Conservation (phyloP, 2,329 filamentous ascomycete genomes). For the Cladosporium sp. region DNA sequence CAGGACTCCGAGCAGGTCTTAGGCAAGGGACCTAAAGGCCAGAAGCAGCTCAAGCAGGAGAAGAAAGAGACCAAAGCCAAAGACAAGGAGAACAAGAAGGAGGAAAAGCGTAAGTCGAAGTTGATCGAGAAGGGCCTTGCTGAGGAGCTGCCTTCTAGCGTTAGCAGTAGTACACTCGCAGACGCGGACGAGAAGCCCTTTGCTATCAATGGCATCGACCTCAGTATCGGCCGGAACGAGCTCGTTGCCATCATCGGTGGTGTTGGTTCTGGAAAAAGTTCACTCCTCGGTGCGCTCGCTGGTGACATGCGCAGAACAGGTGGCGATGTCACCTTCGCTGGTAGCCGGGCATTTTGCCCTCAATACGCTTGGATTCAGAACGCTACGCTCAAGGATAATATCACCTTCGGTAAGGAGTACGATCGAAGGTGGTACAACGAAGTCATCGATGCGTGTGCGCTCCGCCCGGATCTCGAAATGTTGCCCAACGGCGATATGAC, state of each 20-base stretch:
- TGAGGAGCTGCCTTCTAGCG: constrained; percentile 8
- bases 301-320: constrained; percentile 88
- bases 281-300: constrained; percentile 81
- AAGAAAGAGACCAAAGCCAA: constrained; percentile 50
- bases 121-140: constrained; percentile 35
- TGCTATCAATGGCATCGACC: constrained; percentile 67
- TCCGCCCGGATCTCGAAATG: constrained; percentile 86
- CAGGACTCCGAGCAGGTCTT: constrained; percentile 42
- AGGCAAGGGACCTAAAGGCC: constrained; percentile 34
- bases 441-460: constrained; percentile 83
- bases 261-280: constrained; percentile 90
- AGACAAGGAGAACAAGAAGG: constrained; percentile 46
- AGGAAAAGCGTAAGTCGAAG: constrained; percentile 40
- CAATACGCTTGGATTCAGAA: constrained; percentile 99
- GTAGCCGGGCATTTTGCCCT: constrained; percentile 84
- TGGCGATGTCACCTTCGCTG: constrained; percentile 74
- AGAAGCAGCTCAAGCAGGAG: constrained; percentile 45
- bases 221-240: constrained; percentile 72
- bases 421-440: constrained; percentile 77
- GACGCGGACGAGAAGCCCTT: constrained; percentile 68
- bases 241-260: constrained; percentile 82
- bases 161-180: constrained; percentile 57
- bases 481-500: constrained; percentile 86
- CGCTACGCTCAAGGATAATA: constrained; percentile 81
- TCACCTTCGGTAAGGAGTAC: constrained; percentile 78